Evolutionary conservation across 2,329 filamentous ascomycete genomes (phyloP).

Genomic region (Fusarium devonianum): DNA sequence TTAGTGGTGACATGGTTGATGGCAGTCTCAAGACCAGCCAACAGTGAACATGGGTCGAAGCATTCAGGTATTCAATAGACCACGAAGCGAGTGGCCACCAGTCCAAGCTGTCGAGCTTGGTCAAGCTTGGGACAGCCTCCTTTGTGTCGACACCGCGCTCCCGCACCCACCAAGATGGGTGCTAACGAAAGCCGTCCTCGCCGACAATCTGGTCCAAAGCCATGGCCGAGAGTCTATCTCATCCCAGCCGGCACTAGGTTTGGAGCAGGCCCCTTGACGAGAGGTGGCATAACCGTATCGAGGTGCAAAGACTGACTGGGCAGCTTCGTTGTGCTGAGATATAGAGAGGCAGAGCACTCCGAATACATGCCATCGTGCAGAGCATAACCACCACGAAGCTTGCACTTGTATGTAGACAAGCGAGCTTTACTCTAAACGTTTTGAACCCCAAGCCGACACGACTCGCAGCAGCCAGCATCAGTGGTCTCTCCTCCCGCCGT

Average conservation of each 20-base stretch:
- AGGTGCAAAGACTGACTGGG: too few relatives aligned
- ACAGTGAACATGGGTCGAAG: slow-evolving; percentile 22
- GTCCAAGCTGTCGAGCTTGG: slow-evolving; percentile 2
- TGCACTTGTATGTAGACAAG: background rate
- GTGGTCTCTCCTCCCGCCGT: slow-evolving; percentile 8
- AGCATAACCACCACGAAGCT: slow-evolving; percentile 3
- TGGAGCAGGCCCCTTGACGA: background rate
- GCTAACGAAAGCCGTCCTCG: slow-evolving; percentile 12
- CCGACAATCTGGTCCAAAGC: slow-evolving; percentile 16
- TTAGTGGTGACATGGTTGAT: slow-evolving; percentile 17
- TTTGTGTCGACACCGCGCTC: background rate
- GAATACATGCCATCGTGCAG: too few relatives aligned
- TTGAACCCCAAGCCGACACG: background rate
- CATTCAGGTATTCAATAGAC: slow-evolving; percentile 3
- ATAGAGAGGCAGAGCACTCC: too few relatives aligned
- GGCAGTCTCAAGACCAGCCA: slow-evolving; percentile 11
- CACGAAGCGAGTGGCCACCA: slow-evolving; percentile 9
- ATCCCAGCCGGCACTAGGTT: slow-evolving; percentile 13
- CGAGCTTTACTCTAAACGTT: too few relatives aligned
- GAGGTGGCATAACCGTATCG: too few relatives aligned
- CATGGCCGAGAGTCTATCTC: slow-evolving; percentile 27
- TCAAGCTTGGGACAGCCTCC: slow-evolving; percentile 10
- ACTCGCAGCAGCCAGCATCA: background rate
- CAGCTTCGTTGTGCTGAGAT: too few relatives aligned
- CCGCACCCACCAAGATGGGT: background rate